Evolutionary conservation across 2,329 filamentous ascomycete species (phyloP).

Genomic region (Ceratocystis destructans): DNA sequence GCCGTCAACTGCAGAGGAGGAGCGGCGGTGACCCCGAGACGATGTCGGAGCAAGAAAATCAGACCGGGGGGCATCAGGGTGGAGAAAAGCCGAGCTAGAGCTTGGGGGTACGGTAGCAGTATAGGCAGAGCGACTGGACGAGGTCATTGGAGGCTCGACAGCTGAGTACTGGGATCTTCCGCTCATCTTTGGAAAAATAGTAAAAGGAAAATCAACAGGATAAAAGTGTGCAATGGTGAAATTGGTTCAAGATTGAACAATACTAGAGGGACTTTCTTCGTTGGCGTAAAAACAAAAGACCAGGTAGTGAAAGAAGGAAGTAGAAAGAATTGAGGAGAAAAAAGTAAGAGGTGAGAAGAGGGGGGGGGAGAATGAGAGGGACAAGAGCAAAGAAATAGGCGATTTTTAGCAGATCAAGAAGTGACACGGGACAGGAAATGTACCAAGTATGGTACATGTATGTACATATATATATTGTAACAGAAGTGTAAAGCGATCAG

Average conservation of each 20-base stretch:
- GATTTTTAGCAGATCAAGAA: background rate
- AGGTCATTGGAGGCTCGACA: conserved; percentile 7
- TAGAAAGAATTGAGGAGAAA: background rate
- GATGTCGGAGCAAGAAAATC: conserved; percentile 22
- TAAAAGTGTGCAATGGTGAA: background rate
- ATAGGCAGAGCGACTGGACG: conserved; percentile 7
- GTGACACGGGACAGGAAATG: background rate
- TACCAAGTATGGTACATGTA: background rate
- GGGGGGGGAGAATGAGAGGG: background rate
- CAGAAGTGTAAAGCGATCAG: background rate
- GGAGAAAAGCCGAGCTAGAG: conserved; percentile 2
- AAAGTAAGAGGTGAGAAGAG: background rate
- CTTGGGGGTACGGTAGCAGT: conserved; percentile 8
- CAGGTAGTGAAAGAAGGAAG: background rate
- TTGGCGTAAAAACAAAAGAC: background rate
- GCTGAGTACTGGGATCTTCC: conserved; percentile 14
- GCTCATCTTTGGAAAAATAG: conserved; percentile 12
- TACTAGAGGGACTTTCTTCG: background rate
- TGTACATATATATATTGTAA: background rate
- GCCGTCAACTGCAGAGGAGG: conserved; percentile 13
- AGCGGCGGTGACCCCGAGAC: conserved; percentile 21
- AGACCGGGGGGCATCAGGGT: conserved; percentile 13
- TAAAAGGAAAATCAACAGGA: background rate
- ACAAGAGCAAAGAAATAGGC: background rate
- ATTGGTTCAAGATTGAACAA: background rate